A percentile compares a stretch with the other conserved stretches of the same genome.
phyloP scores from a whole-genome alignment of 192 early-diverging fungal species.

The Coemansia sp. region DNA sequence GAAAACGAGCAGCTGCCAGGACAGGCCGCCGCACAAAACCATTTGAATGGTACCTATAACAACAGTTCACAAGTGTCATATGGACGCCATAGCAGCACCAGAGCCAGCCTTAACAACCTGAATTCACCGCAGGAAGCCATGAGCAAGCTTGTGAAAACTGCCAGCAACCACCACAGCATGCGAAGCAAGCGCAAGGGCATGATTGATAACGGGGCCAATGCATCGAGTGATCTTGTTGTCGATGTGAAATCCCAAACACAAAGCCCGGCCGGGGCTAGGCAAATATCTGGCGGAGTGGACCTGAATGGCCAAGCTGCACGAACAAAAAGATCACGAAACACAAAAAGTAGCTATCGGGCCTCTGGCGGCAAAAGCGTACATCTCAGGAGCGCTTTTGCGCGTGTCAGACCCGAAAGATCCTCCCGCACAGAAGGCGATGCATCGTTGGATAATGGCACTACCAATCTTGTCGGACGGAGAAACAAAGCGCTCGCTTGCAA shows the following conservation, averaged over 20 bases:
- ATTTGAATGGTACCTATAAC: background rate
- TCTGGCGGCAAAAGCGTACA: background rate
- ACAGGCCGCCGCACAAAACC: background rate
- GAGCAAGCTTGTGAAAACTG: background rate
- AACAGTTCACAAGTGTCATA: background rate
- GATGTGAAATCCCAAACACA: conserved; percentile 14
- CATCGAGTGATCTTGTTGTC: background rate
- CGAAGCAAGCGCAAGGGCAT: conserved; percentile 29
- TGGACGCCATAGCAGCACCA: background rate
- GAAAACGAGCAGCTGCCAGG: conserved; percentile 1
- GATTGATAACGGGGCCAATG: conserved; percentile 1
- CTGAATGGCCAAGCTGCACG: background rate
- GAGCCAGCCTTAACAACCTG: background rate
- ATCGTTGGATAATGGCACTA: conserved; percentile 2
- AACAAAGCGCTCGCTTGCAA: conserved; percentile 16
- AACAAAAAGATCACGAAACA: conserved; percentile 7
- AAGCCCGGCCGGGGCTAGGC: conserved; percentile 18
- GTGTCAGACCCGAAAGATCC: conserved; percentile 19
- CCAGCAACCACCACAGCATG: background rate
- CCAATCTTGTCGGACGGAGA: conserved; percentile 11
- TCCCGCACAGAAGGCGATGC: conserved; percentile 12
- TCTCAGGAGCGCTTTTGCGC: conserved; percentile 51
- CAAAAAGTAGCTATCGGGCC: background rate
- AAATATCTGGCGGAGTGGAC: background rate
- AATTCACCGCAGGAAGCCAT: background rate